These are phyloP conservation scores for Hymenoscyphus infarciens DNA, from an alignment of 2,329 filamentous ascomycete species.

Conservation along the genomic window DNA sequence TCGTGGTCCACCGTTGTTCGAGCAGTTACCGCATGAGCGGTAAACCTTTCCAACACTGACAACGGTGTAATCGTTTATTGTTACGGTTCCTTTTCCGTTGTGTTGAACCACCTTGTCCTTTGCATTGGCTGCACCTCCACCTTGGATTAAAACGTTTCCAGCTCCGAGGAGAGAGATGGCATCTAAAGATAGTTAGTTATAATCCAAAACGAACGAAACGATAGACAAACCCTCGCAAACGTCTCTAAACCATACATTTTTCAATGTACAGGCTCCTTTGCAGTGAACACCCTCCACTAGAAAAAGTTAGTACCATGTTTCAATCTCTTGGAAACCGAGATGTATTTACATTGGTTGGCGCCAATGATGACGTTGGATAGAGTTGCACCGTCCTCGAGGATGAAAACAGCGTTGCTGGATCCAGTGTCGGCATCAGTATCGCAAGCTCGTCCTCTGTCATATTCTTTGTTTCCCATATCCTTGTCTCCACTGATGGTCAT, in stretches of 20 bases:
- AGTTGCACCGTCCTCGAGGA: slow-evolving; percentile 47
- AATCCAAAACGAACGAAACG: slow-evolving; percentile 19
- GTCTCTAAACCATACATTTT: slow-evolving; percentile 42
- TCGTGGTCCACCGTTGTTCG: slow-evolving; percentile 31
- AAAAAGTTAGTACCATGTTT: not conserved
- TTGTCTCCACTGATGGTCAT: slow-evolving; percentile 18
- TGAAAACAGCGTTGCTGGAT: slow-evolving; percentile 45
- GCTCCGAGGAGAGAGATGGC: slow-evolving; percentile 36
- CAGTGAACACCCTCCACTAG: slow-evolving; percentile 48
- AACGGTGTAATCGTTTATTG: slow-evolving; percentile 39
- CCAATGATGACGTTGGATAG: slow-evolving; percentile 53
- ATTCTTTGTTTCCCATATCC: slow-evolving; percentile 27
- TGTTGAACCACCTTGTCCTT: slow-evolving; percentile 39
- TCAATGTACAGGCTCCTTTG: slow-evolving; percentile 44
- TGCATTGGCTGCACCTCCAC: slow-evolving; percentile 37
- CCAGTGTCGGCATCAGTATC: slow-evolving; percentile 24
- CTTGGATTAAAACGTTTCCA: slow-evolving; percentile 36
- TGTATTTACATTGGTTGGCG: slow-evolving; percentile 37
- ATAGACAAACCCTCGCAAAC: slow-evolving; percentile 28
- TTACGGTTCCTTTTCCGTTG: slow-evolving; percentile 36
- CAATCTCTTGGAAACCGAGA: not conserved
- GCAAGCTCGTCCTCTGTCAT: slow-evolving; percentile 25
- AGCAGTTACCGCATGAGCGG: slow-evolving; percentile 46
- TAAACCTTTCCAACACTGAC: slow-evolving; percentile 44
- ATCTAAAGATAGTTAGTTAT: slow-evolving; percentile 10